Conservation (phyloP, 768 basidiomycete genomes). For the Naematelia encephala region DNA sequence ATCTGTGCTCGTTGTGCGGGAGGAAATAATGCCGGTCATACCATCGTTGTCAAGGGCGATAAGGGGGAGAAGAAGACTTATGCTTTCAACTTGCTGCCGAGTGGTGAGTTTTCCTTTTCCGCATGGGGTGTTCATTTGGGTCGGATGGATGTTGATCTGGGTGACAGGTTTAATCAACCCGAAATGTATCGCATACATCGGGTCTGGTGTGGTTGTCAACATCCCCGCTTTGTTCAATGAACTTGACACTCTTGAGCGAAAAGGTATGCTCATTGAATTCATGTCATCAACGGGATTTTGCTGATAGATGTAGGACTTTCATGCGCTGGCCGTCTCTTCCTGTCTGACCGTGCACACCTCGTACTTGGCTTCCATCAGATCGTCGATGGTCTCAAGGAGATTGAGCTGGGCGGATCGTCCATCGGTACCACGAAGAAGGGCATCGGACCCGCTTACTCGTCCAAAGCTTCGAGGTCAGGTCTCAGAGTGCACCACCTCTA, state of each 20-base stretch:
- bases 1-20: slow-evolving; percentile 95
- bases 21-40: slow-evolving; percentile 98
- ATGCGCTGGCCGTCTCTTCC: slow-evolving; percentile 76
- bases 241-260: slow-evolving; percentile 74
- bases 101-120: slow-evolving; percentile 61
- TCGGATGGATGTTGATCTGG: slow-evolving; percentile 9
- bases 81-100: slow-evolving; percentile 92
- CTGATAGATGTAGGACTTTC: slow-evolving; percentile 63
- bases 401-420: slow-evolving; percentile 77
- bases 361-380: slow-evolving; percentile 99
- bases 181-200: slow-evolving; percentile 78
- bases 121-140: too few species aligned
- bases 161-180: slow-evolving; percentile 76
- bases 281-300: neutral
- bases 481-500: slow-evolving; percentile 95
- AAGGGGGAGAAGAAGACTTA: slow-evolving; percentile 67
- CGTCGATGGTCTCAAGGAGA: slow-evolving; percentile 96
- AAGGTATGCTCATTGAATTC: slow-evolving; percentile 59
- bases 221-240: slow-evolving; percentile 92
- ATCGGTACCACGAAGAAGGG: slow-evolving; percentile 98
- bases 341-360: slow-evolving; percentile 94
- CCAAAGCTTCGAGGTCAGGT: slow-evolving; percentile 93
- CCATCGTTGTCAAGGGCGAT: slow-evolving; percentile 79
- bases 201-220: slow-evolving; percentile 93
- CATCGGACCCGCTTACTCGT: slow-evolving; percentile 97